These are phyloP conservation scores for Lepidium africanum DNA, from an alignment of 345 rosid genomes.

Conservation along the genomic window DNA sequence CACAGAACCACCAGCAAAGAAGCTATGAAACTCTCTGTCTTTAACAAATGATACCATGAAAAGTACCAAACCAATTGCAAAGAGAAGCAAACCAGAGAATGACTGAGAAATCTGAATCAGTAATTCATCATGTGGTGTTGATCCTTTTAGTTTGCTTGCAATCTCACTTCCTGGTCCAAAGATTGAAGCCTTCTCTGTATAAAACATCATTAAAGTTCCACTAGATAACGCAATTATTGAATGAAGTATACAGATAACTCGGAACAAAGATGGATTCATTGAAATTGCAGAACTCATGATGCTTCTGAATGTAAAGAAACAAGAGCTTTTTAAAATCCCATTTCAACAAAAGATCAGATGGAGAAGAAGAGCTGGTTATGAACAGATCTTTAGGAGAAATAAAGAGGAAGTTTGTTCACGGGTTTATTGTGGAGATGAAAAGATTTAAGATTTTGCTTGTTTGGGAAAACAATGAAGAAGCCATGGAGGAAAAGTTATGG, in stretches of 20 bases:
- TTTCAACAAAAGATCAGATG: background rate
- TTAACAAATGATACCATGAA: slow-evolving; percentile 86
- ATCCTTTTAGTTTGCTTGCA: slow-evolving; percentile 65
- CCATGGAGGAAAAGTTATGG: slow-evolving; percentile 24
- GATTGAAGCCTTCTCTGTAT: slow-evolving; percentile 52
- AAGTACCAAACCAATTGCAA: slow-evolving; percentile 58
- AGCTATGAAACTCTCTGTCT: slow-evolving; percentile 72
- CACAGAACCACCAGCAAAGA: slow-evolving; percentile 83
- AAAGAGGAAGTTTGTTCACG: slow-evolving; percentile 1
- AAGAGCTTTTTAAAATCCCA: background rate
- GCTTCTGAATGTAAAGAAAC: background rate
- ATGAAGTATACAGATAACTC: slow-evolving; percentile 54
- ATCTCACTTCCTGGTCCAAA: slow-evolving; percentile 55
- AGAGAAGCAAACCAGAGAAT: slow-evolving; percentile 83
- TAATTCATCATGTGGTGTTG: slow-evolving; percentile 85
- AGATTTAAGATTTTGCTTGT: background rate
- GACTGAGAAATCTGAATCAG: slow-evolving; percentile 81
- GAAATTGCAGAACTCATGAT: slow-evolving; percentile 11
- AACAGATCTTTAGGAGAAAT: background rate
- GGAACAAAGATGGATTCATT: slow-evolving; percentile 29
- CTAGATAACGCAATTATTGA: slow-evolving; percentile 59
- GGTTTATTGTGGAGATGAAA: background rate
- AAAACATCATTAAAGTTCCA: slow-evolving; percentile 80
- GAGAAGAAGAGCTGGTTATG: background rate
- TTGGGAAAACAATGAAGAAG: slow-evolving; percentile 15